Conservation (phyloP, 306 rosid genomes). For the Trifolium pratense region DNA sequence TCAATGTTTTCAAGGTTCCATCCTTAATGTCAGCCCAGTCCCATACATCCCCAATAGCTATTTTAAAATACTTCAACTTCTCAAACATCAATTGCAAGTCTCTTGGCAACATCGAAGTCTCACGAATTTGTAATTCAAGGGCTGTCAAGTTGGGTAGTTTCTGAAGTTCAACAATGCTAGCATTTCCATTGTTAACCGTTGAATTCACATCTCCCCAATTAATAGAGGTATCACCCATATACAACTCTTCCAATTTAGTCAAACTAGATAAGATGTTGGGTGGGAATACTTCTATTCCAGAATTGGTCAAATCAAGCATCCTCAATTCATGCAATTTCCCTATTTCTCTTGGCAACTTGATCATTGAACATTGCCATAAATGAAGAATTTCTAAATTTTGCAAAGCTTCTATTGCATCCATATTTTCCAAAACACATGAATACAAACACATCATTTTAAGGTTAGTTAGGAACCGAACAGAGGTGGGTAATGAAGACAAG, state of each 20-base stretch:
- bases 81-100: not conserved
- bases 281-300: slow-evolving; percentile 12
- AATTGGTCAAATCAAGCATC: slow-evolving; percentile 9
- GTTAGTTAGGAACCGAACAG: not conserved
- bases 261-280: slow-evolving; percentile 8
- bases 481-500: slow-evolving; percentile 7
- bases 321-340: not conserved
- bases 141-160: not conserved
- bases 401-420: slow-evolving; percentile 1
- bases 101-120: not conserved
- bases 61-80: not conserved
- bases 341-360: not conserved
- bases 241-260: slow-evolving; percentile 3
- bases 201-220: not conserved
- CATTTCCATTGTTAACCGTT: not conserved
- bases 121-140: not conserved
- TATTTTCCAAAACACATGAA: not conserved
- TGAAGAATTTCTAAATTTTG: not conserved
- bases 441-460: not conserved
- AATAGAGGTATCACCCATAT: slow-evolving; percentile 14
- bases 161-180: slow-evolving; percentile 16
- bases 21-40: not conserved
- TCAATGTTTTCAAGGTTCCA: not conserved
- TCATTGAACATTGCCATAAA: not conserved
- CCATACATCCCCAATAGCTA: slow-evolving; percentile 10